Percentiles rank a stretch among this genome's conserved stretches.
Evolutionary conservation across 176 grass and related monocot genomes (phyloP).

Genomic region (Musa acuminata): DNA sequence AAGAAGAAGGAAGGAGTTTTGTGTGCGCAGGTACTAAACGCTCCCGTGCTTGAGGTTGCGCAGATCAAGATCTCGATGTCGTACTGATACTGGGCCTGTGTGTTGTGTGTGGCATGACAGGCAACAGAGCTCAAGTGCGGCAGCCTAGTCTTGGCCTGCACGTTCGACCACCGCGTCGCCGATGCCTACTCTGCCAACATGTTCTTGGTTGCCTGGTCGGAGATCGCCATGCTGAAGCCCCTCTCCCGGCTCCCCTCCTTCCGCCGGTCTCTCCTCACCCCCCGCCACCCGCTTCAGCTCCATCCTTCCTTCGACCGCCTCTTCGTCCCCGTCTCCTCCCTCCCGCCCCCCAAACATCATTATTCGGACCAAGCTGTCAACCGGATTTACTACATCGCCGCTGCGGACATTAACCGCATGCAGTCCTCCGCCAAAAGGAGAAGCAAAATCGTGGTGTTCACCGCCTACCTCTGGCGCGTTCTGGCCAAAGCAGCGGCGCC

Average conservation of each 20-base stretch:
- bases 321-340: constrained; percentile 30
- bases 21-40: constrained; percentile 28
- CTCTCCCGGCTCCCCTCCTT: constrained; percentile 25
- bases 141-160: constrained; percentile 51
- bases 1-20: constrained; percentile 57
- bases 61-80: background rate
- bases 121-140: constrained; percentile 51
- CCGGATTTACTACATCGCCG: constrained; percentile 49
- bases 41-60: background rate
- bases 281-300: constrained; percentile 24
- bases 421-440: constrained; percentile 20
- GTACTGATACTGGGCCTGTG: background rate
- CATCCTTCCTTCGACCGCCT: constrained; percentile 30
- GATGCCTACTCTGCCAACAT: constrained; percentile 91
- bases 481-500: constrained; percentile 20
- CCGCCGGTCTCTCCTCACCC: constrained; percentile 33
- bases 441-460: constrained; percentile 58
- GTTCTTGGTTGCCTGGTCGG: constrained; percentile 61
- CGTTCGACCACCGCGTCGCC: constrained; percentile 73
- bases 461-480: constrained; percentile 56
- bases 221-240: background rate
- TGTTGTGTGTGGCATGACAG: background rate
- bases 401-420: constrained; percentile 26
- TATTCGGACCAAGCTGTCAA: constrained; percentile 13
- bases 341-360: constrained; percentile 9